A percentile compares a stretch with the other conserved stretches of the same genome.
phyloP scores from a whole-genome alignment of 2,329 filamentous ascomycete species.

The Fusarium brachygibbosum region DNA sequence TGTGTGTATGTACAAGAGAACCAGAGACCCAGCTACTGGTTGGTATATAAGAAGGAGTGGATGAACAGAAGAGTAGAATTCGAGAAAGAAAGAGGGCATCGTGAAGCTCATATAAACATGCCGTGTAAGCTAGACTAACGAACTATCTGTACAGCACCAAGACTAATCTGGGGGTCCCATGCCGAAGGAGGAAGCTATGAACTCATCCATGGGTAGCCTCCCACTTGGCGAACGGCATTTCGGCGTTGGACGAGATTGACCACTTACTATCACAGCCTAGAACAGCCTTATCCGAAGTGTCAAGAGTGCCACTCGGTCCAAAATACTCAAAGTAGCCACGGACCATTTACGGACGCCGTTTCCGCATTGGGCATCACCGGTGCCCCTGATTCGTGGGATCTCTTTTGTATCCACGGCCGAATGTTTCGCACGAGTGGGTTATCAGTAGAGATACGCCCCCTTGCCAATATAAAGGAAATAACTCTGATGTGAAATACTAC shows the following conservation, averaged over 20 bases:
- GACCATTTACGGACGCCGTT: slow-evolving; percentile 25
- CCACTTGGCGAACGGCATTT: slow-evolving; percentile 41
- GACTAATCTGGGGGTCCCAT: slow-evolving; percentile 4
- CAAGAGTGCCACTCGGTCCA: slow-evolving; percentile 10
- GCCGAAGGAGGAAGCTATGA: slow-evolving; percentile 3
- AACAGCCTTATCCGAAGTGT: slow-evolving; percentile 28
- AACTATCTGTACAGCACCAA: background rate
- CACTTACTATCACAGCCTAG: background rate
- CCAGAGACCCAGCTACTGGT: slow-evolving; percentile 40
- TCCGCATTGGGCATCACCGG: slow-evolving; percentile 31
- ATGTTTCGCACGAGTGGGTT: slow-evolving; percentile 26
- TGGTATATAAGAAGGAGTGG: slow-evolving; percentile 8
- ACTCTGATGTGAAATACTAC: too few species aligned
- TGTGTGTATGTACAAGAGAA: background rate
- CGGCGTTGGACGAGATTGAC: slow-evolving; percentile 24
- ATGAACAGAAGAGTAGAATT: background rate
- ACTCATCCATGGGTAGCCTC: background rate
- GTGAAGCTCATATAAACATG: slow-evolving; percentile 22
- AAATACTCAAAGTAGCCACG: slow-evolving; percentile 14
- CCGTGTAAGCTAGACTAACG: slow-evolving; percentile 15
- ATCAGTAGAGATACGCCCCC: slow-evolving; percentile 21
- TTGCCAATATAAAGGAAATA: slow-evolving; percentile 14
- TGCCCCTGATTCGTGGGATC: slow-evolving; percentile 42
- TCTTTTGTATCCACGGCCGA: background rate
- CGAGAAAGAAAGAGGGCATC: background rate